A percentile compares a stretch with the other conserved stretches of the same genome.
Evolutionary conservation across 345 rosid species (phyloP).

Genomic region (Eutrema japonicum): DNA sequence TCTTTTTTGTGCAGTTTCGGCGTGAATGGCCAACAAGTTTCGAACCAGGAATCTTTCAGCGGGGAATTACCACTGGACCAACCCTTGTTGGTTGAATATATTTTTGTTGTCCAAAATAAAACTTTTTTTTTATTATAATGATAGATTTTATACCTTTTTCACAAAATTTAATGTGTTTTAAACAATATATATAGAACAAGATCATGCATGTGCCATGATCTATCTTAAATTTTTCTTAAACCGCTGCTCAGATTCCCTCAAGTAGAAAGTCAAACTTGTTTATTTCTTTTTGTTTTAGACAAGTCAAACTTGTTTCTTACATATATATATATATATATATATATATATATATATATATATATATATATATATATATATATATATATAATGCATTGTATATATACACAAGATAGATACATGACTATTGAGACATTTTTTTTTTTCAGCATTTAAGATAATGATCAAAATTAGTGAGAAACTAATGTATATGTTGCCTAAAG

Average conservation of each 20-base stretch:
- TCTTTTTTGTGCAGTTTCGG: too few species aligned
- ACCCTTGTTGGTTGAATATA: too few species aligned
- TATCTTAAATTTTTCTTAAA: conserved; percentile 35
- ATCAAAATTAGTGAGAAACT: not conserved
- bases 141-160: not conserved
- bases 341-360: too few species aligned
- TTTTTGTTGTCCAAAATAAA: conserved; percentile 18
- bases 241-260: conserved; percentile 33
- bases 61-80: too few species aligned
- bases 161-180: conserved; percentile 5
- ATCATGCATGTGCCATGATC: conserved; percentile 47
- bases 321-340: too few species aligned
- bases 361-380: too few species aligned
- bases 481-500: too few species aligned
- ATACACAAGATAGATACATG: not conserved
- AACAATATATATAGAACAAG: conserved; percentile 29
- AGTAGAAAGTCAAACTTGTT: too few species aligned
- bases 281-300: too few species aligned
- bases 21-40: too few species aligned
- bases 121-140: conserved; percentile 1
- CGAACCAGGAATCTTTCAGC: too few species aligned
- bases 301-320: conserved; percentile 37
- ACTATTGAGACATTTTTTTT: not conserved
- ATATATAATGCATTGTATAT: too few species aligned
- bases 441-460: conserved; percentile 5